phyloP scores from a whole-genome alignment of 805 yeast genomes.

The Sporopachydermia lactativora region DNA sequence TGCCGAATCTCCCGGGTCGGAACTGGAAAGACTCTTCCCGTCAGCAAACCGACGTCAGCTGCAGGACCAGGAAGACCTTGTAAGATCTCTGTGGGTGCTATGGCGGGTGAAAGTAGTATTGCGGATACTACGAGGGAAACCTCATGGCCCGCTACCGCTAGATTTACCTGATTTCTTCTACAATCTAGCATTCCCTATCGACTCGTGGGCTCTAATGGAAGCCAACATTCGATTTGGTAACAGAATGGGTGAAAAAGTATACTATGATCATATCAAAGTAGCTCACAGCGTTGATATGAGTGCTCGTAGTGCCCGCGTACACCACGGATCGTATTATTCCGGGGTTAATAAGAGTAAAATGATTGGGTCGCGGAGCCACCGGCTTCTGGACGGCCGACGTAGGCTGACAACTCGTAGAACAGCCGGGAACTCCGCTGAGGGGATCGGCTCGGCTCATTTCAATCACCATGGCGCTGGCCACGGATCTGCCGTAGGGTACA shows the following conservation, averaged over 20 bases:
- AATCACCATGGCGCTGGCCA: too few species aligned
- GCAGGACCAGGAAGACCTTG: slow-evolving; percentile 1
- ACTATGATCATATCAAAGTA: not conserved
- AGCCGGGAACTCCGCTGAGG: too few species aligned
- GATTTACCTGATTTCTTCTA: not conserved
- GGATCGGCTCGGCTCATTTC: too few species aligned
- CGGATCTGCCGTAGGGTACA: not conserved
- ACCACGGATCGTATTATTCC: not conserved
- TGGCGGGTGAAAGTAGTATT: not conserved
- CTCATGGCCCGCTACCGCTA: not conserved
- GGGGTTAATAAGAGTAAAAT: not conserved
- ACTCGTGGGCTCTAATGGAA: slow-evolving; percentile 1
- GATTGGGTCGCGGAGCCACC: slow-evolving; percentile 1
- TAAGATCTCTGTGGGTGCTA: not conserved
- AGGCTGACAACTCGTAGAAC: too few species aligned
- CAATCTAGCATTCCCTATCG: slow-evolving; percentile 1
- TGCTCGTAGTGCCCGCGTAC: not conserved
- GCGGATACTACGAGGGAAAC: not conserved
- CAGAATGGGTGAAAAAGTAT: slow-evolving; percentile 1
- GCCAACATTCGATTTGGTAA: slow-evolving; percentile 1
- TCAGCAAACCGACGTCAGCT: not conserved
- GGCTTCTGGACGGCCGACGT: not conserved
- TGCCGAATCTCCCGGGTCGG: not conserved
- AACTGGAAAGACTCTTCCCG: not conserved
- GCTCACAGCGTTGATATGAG: not conserved